Percentiles rank a stretch among this genome's conserved stretches.
Conservation (phyloP, 257 asterid genomes). For the Fraxinus excelsior region DNA sequence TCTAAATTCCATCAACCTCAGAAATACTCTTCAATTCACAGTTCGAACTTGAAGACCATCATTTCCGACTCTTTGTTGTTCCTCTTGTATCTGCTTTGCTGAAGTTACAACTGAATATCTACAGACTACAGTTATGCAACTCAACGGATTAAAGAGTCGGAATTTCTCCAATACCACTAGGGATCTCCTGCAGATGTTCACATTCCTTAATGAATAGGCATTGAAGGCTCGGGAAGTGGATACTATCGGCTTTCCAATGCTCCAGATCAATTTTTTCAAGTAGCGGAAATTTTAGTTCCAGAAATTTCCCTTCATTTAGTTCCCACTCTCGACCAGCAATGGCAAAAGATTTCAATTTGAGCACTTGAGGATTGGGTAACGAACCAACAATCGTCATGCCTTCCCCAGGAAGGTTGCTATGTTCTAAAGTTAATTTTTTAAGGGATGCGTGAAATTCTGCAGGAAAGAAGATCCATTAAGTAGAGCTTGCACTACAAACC, state of each 20-base stretch:
- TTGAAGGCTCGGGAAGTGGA: not conserved
- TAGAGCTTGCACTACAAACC: no score
- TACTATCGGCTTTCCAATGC: not conserved
- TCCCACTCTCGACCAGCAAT: constrained; percentile 28
- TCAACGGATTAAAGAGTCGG: no score
- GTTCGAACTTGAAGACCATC: no score
- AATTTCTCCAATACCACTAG: no score
- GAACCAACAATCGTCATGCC: constrained; percentile 14
- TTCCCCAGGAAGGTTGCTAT: constrained; percentile 31
- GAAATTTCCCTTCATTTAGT: constrained; percentile 6
- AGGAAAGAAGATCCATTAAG: constrained; percentile 13
- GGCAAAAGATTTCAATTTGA: constrained; percentile 15
- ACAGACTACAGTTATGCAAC: no score
- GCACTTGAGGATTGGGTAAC: not conserved
- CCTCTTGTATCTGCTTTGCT: no score
- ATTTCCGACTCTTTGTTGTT: no score
- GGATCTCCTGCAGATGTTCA: no score
- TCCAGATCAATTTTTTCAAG: not conserved
- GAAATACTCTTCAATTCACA: no score
- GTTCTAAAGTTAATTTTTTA: constrained; percentile 26
- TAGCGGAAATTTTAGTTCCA: constrained; percentile 19
- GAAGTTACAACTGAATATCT: no score
- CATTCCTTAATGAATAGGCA: constrained; percentile 6
- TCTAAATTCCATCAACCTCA: no score
- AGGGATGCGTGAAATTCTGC: not conserved